Evolutionary conservation across 352 stramenopile species (phyloP).

Genomic region (Nothophytophthora sp.): DNA sequence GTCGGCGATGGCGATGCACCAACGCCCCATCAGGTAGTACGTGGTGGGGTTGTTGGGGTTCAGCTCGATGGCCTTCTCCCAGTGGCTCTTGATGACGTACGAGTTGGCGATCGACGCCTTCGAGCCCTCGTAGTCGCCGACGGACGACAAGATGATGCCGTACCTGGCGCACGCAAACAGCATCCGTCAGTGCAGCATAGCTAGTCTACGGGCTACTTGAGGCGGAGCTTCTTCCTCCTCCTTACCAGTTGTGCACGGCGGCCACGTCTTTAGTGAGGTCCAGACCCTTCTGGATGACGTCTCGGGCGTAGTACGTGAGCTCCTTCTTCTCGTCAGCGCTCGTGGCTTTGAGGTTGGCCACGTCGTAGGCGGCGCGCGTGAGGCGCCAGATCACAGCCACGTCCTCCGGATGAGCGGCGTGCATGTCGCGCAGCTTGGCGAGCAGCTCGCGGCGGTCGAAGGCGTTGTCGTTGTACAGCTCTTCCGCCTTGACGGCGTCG

Average conservation of each 20-base stretch:
- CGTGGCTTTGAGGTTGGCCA: conserved; percentile 56
- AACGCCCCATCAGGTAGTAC: conserved; percentile 80
- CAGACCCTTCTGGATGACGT: conserved; percentile 59
- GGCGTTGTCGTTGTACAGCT: conserved; percentile 76
- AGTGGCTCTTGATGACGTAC: conserved; percentile 80
- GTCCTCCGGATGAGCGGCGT: conserved; percentile 56
- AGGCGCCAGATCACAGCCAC: conserved; percentile 68
- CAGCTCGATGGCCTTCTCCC: conserved; percentile 73
- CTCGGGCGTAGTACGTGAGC: conserved; percentile 66
- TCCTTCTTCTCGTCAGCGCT: conserved; percentile 69
- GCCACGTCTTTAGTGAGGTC: conserved; percentile 57
- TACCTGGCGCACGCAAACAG: conserved; percentile 29
- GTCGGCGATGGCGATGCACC: conserved; percentile 85
- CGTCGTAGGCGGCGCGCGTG: conserved; percentile 64
- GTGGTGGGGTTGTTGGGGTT: conserved; percentile 74
- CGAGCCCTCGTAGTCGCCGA: conserved; percentile 87
- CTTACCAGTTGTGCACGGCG: conserved; percentile 80
- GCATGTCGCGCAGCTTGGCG: conserved; percentile 57
- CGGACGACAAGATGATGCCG: conserved; percentile 82
- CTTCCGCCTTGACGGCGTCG: conserved; percentile 66
- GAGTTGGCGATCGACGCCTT: conserved; percentile 86
- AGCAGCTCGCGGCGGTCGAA: conserved; percentile 78
- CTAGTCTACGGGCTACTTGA: neutral
- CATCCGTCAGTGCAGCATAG: neutral
- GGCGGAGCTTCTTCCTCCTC: neutral